These are phyloP conservation scores for Dryas alaskensis DNA, from an alignment of 306 rosid species.

Conservation along the genomic window DNA sequence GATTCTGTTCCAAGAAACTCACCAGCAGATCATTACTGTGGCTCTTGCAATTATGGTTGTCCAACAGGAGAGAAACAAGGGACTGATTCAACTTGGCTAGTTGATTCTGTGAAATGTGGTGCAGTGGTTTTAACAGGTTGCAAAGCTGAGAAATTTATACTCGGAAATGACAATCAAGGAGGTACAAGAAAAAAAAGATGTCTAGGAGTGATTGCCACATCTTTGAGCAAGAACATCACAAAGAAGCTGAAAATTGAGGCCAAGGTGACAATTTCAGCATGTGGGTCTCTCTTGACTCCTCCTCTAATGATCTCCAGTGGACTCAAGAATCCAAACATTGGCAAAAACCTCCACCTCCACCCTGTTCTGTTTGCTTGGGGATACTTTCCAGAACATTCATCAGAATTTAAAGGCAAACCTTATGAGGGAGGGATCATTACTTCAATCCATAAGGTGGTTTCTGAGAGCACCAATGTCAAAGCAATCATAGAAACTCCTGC, in stretches of 20 bases:
- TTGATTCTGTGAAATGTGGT: slow-evolving; percentile 66
- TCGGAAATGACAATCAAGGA: slow-evolving; percentile 41
- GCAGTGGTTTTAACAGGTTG: slow-evolving; percentile 83
- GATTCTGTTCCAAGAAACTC: slow-evolving; percentile 66
- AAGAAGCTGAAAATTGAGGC: slow-evolving; percentile 75
- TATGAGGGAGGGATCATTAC: slow-evolving; percentile 86
- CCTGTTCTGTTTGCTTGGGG: slow-evolving; percentile 78
- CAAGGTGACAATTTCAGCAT: slow-evolving; percentile 66
- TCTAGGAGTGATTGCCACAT: slow-evolving; percentile 60
- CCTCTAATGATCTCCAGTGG: slow-evolving; percentile 80
- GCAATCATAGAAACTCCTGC: slow-evolving; percentile 69
- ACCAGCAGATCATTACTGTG: slow-evolving; percentile 70
- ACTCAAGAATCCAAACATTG: slow-evolving; percentile 64
- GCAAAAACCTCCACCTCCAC: slow-evolving; percentile 80
- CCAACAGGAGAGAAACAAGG: slow-evolving; percentile 76
- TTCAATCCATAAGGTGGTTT: slow-evolving; percentile 59
- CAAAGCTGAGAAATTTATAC: slow-evolving; percentile 65
- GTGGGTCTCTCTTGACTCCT: slow-evolving; percentile 76
- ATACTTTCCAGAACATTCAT: slow-evolving; percentile 59
- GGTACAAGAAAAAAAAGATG: slow-evolving; percentile 43
- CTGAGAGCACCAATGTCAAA: slow-evolving; percentile 37
- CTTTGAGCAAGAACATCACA: slow-evolving; percentile 41
- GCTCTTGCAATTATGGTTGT: slow-evolving; percentile 78
- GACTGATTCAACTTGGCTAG: slow-evolving; percentile 76
- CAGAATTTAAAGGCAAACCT: slow-evolving; percentile 45